A percentile compares a stretch with the other conserved stretches of the same genome.
Evolutionary conservation across 345 rosid species (phyloP).

Genomic region (Syzygium aqueum): DNA sequence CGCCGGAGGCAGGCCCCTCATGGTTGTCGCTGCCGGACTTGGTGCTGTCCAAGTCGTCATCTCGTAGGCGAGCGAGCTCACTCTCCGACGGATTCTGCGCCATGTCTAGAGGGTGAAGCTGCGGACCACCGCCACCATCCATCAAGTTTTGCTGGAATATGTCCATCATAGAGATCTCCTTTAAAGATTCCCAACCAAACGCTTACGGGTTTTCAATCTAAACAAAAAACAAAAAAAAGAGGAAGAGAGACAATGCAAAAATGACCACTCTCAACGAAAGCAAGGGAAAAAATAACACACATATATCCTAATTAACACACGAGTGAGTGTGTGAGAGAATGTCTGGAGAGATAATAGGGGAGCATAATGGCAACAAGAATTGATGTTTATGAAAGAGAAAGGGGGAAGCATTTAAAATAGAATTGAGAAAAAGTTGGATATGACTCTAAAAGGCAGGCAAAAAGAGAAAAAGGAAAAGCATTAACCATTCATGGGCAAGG

Average conservation of each 20-base stretch:
- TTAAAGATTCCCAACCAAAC: background rate
- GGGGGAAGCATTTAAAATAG: background rate
- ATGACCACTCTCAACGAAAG: background rate
- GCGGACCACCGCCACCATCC: slow-evolving; percentile 38
- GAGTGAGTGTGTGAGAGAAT: background rate
- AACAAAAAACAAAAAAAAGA: background rate
- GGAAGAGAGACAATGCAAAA: background rate
- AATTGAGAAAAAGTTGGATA: background rate
- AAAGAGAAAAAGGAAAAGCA: background rate
- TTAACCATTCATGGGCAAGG: background rate
- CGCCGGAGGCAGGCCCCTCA: slow-evolving; percentile 48
- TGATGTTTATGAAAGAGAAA: background rate
- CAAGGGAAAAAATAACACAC: background rate
- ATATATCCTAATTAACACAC: background rate
- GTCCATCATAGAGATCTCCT: background rate
- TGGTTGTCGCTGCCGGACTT: slow-evolving; percentile 94
- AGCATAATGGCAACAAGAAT: background rate
- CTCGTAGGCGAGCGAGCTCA: slow-evolving; percentile 37
- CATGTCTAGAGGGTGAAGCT: slow-evolving; percentile 47
- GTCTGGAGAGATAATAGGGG: background rate
- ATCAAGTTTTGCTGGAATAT: slow-evolving; percentile 66
- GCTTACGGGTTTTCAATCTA: background rate
- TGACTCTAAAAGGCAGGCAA: background rate
- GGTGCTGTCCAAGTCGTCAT: slow-evolving; percentile 55
- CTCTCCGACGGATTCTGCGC: slow-evolving; percentile 36